Evolutionary conservation across 805 yeast species (phyloP).

Genomic region (Ogataea angusta): DNA sequence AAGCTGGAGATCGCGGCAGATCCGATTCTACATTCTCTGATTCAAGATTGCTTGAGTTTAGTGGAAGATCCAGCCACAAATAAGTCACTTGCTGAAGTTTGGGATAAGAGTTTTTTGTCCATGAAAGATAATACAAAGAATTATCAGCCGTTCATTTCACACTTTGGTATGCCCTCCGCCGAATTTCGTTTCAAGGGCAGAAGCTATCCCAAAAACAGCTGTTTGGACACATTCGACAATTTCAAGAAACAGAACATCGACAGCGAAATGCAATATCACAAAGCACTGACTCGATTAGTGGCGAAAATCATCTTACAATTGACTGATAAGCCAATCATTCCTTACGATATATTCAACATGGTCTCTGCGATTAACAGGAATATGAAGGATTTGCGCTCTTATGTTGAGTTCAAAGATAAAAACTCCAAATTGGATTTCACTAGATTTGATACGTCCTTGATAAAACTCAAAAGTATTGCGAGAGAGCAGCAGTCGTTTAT

Average conservation of each 20-base stretch:
- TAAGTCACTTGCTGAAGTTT: slow-evolving; percentile 20
- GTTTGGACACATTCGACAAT: slow-evolving; percentile 62
- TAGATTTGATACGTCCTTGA: slow-evolving; percentile 27
- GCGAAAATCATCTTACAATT: slow-evolving; percentile 52
- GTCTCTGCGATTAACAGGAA: slow-evolving; percentile 43
- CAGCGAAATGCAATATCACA: slow-evolving; percentile 52
- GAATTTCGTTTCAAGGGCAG: slow-evolving; percentile 46
- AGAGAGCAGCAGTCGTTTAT: slow-evolving; percentile 52
- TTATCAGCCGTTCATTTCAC: slow-evolving; percentile 62
- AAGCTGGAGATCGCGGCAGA: slow-evolving; percentile 48
- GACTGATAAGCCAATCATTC: slow-evolving; percentile 76
- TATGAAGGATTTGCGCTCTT: slow-evolving; percentile 44
- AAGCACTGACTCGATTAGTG: slow-evolving; percentile 52
- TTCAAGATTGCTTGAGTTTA: slow-evolving; percentile 39
- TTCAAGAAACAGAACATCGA: slow-evolving; percentile 50
- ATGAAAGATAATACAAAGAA: slow-evolving; percentile 46
- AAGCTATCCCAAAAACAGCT: slow-evolving; percentile 48
- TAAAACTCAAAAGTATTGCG: slow-evolving; percentile 42
- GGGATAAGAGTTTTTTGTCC: slow-evolving; percentile 20
- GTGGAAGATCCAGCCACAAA: slow-evolving; percentile 28
- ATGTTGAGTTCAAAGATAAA: slow-evolving; percentile 24
- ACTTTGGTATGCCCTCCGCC: slow-evolving; percentile 67
- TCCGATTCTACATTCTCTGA: slow-evolving; percentile 56
- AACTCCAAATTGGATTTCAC: slow-evolving; percentile 24
- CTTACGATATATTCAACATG: slow-evolving; percentile 53